Conservation (phyloP, 129 eudicot species). For the Arctium minus region DNA sequence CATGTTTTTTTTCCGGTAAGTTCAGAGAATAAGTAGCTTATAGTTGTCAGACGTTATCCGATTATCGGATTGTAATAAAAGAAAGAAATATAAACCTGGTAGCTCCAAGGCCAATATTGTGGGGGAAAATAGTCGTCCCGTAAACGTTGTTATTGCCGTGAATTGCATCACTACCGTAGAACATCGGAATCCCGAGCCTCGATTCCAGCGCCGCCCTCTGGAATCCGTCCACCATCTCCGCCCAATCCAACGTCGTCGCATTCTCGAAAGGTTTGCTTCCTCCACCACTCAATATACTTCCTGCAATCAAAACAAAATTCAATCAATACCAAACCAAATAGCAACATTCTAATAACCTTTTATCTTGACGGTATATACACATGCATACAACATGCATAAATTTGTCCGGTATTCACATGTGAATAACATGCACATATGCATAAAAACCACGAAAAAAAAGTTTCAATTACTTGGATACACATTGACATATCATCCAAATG, state of each 20-base stretch:
- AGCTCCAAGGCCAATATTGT: conserved; percentile 88
- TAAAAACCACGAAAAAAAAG: too few species aligned
- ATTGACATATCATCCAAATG: too few species aligned
- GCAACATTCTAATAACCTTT: background rate
- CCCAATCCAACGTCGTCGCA: conserved; percentile 71
- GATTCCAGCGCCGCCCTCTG: conserved; percentile 64
- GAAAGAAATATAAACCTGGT: conserved; percentile 50
- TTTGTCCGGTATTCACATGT: too few species aligned
- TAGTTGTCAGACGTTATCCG: too few species aligned
- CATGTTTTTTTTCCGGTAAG: too few species aligned
- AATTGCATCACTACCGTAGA: conserved; percentile 84
- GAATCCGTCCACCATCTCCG: conserved; percentile 63
- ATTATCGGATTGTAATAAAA: too few species aligned
- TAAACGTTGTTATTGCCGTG: conserved; percentile 87
- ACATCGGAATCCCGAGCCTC: conserved; percentile 77
- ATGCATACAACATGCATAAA: too few species aligned
- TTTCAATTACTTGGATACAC: too few species aligned
- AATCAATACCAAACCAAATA: background rate
- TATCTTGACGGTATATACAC: too few species aligned
- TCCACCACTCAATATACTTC: conserved; percentile 79
- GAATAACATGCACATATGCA: too few species aligned
- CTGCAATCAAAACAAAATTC: conserved; percentile 23
- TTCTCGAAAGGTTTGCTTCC: conserved; percentile 73
- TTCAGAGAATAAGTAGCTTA: too few species aligned
- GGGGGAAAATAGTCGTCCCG: conserved; percentile 86